Percentiles rank a stretch among this genome's conserved stretches.
phyloP scores from a whole-genome alignment of 768 basidiomycete genomes.

The Rhizopogon sp. region DNA sequence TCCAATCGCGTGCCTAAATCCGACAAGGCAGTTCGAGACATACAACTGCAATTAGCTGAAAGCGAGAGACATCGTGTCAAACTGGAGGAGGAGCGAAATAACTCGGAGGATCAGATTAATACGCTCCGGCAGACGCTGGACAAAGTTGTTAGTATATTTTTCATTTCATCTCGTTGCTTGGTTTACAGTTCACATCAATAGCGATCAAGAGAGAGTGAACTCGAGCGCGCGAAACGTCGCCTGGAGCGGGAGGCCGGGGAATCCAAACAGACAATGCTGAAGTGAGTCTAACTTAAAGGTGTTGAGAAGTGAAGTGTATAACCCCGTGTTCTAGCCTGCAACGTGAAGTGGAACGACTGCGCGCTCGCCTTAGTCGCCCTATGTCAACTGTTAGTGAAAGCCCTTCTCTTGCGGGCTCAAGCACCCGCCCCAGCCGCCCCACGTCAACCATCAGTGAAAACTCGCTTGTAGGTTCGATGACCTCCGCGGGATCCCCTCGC shows the following conservation, averaged over 20 bases:
- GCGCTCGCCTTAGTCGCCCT: conserved; percentile 60
- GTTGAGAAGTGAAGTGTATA: neutral
- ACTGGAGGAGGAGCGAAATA: conserved; percentile 61
- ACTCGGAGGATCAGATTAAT: conserved; percentile 54
- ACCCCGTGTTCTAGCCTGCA: conserved; percentile 39
- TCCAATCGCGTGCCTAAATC: conserved; percentile 32
- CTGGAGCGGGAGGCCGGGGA: conserved; percentile 75
- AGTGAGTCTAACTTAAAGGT: conserved; percentile 35
- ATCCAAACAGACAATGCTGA: conserved; percentile 63
- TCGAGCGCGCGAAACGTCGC: conserved; percentile 67
- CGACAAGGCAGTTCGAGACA: conserved; percentile 47
- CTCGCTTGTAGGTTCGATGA: conserved; percentile 4
- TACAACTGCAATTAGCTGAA: conserved; percentile 51
- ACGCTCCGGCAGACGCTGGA: conserved; percentile 57
- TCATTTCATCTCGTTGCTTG: neutral
- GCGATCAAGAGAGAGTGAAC: conserved; percentile 68
- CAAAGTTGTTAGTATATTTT: conserved; percentile 43
- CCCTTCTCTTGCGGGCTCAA: conserved; percentile 3
- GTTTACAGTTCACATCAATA: conserved; percentile 22
- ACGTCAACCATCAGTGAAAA: conserved; percentile 28
- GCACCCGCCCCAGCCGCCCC: conserved; percentile 53
- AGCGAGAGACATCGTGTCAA: conserved; percentile 55
- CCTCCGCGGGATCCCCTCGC: conserved; percentile 26
- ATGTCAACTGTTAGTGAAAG: conserved; percentile 28
- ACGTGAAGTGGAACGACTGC: conserved; percentile 63